These are phyloP conservation scores for Spathaspora boniae DNA, from an alignment of 805 yeast genomes.

Conservation along the genomic window DNA sequence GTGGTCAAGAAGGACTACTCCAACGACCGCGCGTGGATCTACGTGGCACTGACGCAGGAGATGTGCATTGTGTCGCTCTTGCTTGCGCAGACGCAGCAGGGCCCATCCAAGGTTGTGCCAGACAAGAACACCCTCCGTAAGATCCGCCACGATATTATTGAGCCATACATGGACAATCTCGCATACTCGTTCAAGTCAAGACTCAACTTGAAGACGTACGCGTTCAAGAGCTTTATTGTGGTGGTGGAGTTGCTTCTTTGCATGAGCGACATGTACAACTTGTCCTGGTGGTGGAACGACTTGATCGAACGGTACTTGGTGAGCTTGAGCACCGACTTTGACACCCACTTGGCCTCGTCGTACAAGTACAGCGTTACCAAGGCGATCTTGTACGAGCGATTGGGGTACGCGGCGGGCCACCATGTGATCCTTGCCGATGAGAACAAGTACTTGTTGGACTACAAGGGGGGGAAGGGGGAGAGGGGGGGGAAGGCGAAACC, in stretches of 20 bases:
- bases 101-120: no score
- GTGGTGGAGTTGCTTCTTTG: slow-evolving; percentile 68
- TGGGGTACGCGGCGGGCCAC: slow-evolving; percentile 49
- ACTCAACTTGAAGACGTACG: slow-evolving; percentile 63
- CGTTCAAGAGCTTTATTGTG: slow-evolving; percentile 62
- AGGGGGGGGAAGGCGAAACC: slow-evolving; percentile 8
- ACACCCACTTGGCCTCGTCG: slow-evolving; percentile 40
- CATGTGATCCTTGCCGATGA: slow-evolving; percentile 17
- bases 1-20: slow-evolving; percentile 72
- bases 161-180: slow-evolving; percentile 65
- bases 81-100: slow-evolving; percentile 49
- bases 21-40: slow-evolving; percentile 75
- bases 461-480: slow-evolving; percentile 9
- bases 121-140: slow-evolving; percentile 43
- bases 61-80: slow-evolving; percentile 75
- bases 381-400: slow-evolving; percentile 40
- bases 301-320: slow-evolving; percentile 42
- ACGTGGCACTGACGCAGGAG: slow-evolving; percentile 83
- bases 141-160: slow-evolving; percentile 50
- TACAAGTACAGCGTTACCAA: slow-evolving; percentile 31
- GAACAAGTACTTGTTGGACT: slow-evolving; percentile 31
- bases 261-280: slow-evolving; percentile 37
- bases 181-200: slow-evolving; percentile 74
- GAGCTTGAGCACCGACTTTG: slow-evolving; percentile 44
- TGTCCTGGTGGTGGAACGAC: slow-evolving; percentile 45